Conservation (phyloP, 352 stramenopile genomes). For the Pythium rishiriense region DNA sequence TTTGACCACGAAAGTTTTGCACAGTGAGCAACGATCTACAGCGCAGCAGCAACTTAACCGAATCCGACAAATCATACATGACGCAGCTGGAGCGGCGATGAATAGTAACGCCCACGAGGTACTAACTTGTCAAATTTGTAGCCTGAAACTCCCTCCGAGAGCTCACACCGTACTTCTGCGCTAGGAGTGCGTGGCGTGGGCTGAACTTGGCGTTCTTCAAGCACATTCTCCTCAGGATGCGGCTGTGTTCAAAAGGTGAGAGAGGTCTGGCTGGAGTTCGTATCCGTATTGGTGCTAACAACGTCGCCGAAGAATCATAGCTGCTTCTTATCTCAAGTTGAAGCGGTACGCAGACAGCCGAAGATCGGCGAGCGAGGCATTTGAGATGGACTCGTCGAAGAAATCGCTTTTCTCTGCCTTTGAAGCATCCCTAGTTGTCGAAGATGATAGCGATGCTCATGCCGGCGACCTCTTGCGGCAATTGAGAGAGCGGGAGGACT, state of each 20-base stretch:
- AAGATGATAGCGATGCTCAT: slow-evolving; percentile 20
- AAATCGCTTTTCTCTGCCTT: slow-evolving; percentile 63
- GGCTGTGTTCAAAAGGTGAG: slow-evolving; percentile 57
- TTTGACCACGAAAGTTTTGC: not conserved
- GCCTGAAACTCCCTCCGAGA: not conserved
- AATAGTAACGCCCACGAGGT: slow-evolving; percentile 9
- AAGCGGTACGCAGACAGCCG: slow-evolving; percentile 31
- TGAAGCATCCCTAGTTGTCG: slow-evolving; percentile 34
- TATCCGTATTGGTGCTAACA: not conserved
- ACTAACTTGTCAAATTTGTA: not conserved
- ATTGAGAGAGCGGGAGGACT: slow-evolving; percentile 57
- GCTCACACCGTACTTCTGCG: not conserved
- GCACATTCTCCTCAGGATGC: slow-evolving; percentile 35
- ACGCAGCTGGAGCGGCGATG: slow-evolving; percentile 21
- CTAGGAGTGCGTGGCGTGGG: slow-evolving; percentile 23
- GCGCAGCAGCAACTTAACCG: slow-evolving; percentile 4
- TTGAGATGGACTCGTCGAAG: slow-evolving; percentile 50
- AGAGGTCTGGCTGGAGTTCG: not conserved
- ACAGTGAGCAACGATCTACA: not conserved
- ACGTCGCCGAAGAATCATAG: slow-evolving; percentile 8
- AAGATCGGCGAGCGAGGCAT: slow-evolving; percentile 50
- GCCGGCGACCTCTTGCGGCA: slow-evolving; percentile 30
- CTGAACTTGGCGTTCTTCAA: slow-evolving; percentile 22
- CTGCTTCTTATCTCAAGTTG: slow-evolving; percentile 36
- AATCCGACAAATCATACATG: slow-evolving; percentile 20